phyloP scores from a whole-genome alignment of 495 filamentous ascomycete species.

The Aspergillus bridgeri region DNA sequence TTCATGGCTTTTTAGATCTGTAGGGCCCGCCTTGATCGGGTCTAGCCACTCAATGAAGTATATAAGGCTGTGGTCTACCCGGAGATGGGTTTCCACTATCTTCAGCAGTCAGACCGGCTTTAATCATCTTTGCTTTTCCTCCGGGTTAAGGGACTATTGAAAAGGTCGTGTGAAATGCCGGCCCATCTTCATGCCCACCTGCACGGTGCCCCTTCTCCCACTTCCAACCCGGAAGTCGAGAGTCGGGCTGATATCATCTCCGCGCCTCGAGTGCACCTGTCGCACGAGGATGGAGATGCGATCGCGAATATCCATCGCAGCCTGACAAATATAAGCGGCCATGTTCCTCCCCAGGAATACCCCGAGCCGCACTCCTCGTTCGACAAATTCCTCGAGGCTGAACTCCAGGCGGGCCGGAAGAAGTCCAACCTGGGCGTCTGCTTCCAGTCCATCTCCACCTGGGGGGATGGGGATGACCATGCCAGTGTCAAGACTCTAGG shows the following conservation, averaged over 20 bases:
- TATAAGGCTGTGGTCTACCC: conserved; percentile 13
- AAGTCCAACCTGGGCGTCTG: conserved; percentile 33
- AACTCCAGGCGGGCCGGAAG: conserved; percentile 31
- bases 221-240: conserved; percentile 19
- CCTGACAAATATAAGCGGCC: conserved; percentile 23
- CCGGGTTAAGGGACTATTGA: not conserved
- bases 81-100: not conserved
- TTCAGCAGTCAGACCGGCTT: not conserved
- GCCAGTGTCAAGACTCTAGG: conserved; percentile 32
- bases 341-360: conserved; percentile 17
- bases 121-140: not conserved
- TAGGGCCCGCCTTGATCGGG: not conserved
- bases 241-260: conserved; percentile 15
- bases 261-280: conserved; percentile 29
- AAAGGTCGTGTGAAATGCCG: conserved; percentile 23
- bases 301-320: conserved; percentile 36
- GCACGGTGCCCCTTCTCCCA: conserved; percentile 22
- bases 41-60: not conserved
- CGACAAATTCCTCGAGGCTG: conserved; percentile 36
- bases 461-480: conserved; percentile 33
- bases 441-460: conserved; percentile 37
- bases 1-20: conserved; percentile 9
- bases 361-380: conserved; percentile 36
- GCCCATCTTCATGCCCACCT: conserved; percentile 28
- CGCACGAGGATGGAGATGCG: conserved; percentile 32